Conservation (phyloP, 176 grass and related monocot species). For the Alopecurus myosuroides region DNA sequence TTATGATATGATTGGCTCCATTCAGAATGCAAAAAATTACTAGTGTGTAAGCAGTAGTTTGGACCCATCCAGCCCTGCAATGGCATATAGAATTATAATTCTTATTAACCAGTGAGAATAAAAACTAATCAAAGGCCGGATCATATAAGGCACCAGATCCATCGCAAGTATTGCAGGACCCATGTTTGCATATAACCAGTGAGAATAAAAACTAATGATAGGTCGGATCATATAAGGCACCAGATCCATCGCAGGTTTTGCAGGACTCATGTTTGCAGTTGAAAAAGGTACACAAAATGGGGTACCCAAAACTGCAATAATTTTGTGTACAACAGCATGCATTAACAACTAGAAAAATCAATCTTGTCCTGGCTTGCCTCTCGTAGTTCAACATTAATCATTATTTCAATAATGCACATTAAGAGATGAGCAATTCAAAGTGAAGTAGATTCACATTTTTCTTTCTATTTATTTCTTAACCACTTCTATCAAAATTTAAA, state of each 20-base stretch:
- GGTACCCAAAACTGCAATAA: no score
- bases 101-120: not conserved
- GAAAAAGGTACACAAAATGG: conserved; percentile 98
- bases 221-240: conserved; percentile 30
- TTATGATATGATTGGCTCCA: conserved; percentile 86
- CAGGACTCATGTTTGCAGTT: conserved; percentile 98
- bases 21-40: conserved; percentile 94
- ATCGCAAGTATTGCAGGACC: conserved; percentile 98
- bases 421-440: no score
- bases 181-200: conserved; percentile 43
- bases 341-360: no score
- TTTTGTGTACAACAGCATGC: no score
- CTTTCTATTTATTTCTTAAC: no score
- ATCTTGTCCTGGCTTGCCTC: no score
- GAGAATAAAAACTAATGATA: conserved; percentile 12
- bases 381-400: no score
- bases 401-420: no score
- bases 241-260: conserved; percentile 96
- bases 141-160: conserved; percentile 67
- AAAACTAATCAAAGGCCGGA: conserved; percentile 8
- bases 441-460: no score
- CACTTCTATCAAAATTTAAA: no score
- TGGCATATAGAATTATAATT: not conserved
- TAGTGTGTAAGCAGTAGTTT: conserved; percentile 88
- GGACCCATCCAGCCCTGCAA: conserved; percentile 93